phyloP scores from a whole-genome alignment of 2,329 filamentous ascomycete genomes.

The Madurella mycetomatis region DNA sequence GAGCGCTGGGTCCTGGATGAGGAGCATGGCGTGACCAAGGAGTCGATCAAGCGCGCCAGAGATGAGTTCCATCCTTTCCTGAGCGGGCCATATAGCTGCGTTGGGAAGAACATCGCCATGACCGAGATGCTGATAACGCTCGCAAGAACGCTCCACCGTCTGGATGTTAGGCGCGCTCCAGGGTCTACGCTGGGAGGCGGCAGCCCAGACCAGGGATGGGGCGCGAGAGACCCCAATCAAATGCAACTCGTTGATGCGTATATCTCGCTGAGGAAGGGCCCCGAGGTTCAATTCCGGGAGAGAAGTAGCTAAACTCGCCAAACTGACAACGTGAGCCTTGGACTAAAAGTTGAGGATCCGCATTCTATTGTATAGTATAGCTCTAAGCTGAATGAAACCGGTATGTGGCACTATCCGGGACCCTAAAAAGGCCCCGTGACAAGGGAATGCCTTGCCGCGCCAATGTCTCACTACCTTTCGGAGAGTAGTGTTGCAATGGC shows the following conservation, averaged over 20 bases:
- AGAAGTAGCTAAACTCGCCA: too few species aligned
- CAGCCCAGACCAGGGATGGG: constrained; percentile 16
- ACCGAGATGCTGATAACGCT: constrained; percentile 24
- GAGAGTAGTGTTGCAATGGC: too few species aligned
- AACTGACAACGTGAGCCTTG: too few species aligned
- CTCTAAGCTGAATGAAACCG: too few species aligned
- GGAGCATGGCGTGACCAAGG: constrained; percentile 5
- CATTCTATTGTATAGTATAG: too few species aligned
- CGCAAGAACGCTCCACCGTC: constrained; percentile 21
- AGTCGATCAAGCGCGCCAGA: constrained; percentile 6
- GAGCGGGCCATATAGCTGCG: constrained; percentile 11
- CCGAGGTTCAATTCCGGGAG: constrained; percentile 26
- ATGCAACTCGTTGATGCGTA: constrained; percentile 26
- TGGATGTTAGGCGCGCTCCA: constrained; percentile 24
- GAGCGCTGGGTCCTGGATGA: constrained; percentile 27
- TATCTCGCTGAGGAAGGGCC: constrained; percentile 23
- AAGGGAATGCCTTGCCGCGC: too few species aligned
- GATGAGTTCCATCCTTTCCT: constrained; percentile 23
- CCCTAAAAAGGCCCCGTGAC: too few species aligned
- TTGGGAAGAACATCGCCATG: constrained; percentile 25
- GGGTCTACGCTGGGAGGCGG: constrained; percentile 24
- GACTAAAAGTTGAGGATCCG: too few species aligned
- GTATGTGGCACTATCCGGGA: too few species aligned
- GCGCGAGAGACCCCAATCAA: constrained; percentile 16
- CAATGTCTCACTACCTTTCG: too few species aligned